Evolutionary conservation across 2,329 filamentous ascomycete species (phyloP), one percentile per base, ranked within the genome.

Genomic region (Keithomyces neogunnii): DNA sequence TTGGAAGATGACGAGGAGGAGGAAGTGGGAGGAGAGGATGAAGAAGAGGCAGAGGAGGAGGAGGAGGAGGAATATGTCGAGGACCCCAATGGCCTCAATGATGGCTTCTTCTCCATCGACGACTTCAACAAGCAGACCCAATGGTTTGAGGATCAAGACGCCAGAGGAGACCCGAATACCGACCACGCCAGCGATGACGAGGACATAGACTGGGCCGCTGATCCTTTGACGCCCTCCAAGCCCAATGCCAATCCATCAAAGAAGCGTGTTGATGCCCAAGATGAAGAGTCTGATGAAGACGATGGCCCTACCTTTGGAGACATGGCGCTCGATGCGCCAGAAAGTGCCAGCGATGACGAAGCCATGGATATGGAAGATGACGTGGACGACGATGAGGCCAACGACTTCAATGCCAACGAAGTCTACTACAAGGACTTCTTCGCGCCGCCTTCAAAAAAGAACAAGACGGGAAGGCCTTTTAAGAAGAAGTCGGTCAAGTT

Each of bases 91-190:
- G 89, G 90, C 5, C 80, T 99, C 33, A 97, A 99, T 62, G 93
- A 99, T 63, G 92, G 90, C 4, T 99, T 99, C 73, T 99, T 99
- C 72, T 95, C 89, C 13, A 92, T 99, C 61, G 91, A 97, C 62
- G 84, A 95, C 53, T 99, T 99, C 78, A 99, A 99, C 75, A 89
- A 86, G 65, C 88, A 95, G 64, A 89, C 90, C 2, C 89, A 95
- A 62, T 86, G 86, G 64, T 83, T 96, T 47, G 93, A 99, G 68
- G 83, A 88, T 57, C 86, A 90, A 66, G 92, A 97, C 66, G 80
- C 81, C 31, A 78, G 80, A 56, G 89, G 86, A 31, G 88, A 92
- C 58, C 81, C 82, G 38, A 84, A 86, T 59, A 85, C 86, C 51
- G 87, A 86, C 55, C 78, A 76, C 49, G 87, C 80, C 54, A 89